Conservation (phyloP, 352 stramenopile species). For the Phytophthora macrochlamydospora region DNA sequence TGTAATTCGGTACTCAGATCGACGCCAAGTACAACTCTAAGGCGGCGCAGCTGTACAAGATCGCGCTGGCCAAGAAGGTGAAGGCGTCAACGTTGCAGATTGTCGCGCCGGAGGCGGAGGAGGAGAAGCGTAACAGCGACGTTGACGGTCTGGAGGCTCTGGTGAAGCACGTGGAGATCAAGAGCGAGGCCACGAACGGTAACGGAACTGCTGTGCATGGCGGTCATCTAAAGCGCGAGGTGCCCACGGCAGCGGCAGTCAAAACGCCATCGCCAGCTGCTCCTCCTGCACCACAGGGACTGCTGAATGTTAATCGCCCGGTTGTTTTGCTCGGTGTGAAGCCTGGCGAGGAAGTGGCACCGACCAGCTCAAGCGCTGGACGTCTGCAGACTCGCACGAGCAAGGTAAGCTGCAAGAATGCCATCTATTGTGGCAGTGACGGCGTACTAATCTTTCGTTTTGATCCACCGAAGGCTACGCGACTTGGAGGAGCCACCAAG, state of each 20-base stretch:
- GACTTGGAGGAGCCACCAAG: slow-evolving; percentile 38
- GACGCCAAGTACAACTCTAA: slow-evolving; percentile 93
- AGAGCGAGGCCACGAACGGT: slow-evolving; percentile 25
- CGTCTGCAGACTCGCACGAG: slow-evolving; percentile 57
- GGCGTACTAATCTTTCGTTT: neutral
- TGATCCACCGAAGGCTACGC: slow-evolving; percentile 22
- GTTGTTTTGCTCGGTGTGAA: slow-evolving; percentile 73
- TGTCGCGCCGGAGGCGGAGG: slow-evolving; percentile 21
- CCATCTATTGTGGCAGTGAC: no score
- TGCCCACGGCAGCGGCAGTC: slow-evolving; percentile 19
- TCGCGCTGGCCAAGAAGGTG: slow-evolving; percentile 76
- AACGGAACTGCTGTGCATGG: slow-evolving; percentile 33
- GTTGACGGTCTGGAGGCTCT: slow-evolving; percentile 81
- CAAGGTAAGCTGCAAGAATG: slow-evolving; percentile 42
- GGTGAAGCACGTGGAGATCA: slow-evolving; percentile 78
- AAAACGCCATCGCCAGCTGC: slow-evolving; percentile 26
- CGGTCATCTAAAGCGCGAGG: slow-evolving; percentile 60
- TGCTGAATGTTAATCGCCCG: slow-evolving; percentile 67
- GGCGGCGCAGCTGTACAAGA: slow-evolving; percentile 89
- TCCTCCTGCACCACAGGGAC: slow-evolving; percentile 29
- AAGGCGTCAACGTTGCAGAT: neutral
- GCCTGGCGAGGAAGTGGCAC: slow-evolving; percentile 43
- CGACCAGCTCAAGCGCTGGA: slow-evolving; percentile 39
- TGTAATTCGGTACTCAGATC: slow-evolving; percentile 51
- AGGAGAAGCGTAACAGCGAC: slow-evolving; percentile 44